phyloP scores from a whole-genome alignment of 345 rosid species.

The Linum lewisii region DNA sequence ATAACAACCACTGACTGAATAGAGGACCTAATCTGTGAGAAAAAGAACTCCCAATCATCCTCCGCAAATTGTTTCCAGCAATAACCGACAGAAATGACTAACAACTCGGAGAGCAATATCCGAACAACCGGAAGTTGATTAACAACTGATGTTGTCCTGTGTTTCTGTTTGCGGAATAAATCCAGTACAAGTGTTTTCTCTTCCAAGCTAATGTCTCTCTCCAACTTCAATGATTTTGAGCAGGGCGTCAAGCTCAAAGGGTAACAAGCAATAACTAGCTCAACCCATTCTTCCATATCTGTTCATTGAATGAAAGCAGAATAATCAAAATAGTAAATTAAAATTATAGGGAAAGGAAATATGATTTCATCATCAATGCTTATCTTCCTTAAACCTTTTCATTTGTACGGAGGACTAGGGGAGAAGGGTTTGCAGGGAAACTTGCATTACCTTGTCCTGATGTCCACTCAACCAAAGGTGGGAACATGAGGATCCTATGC shows the following conservation, averaged over 20 bases:
- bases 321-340: background rate
- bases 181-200: slow-evolving; percentile 60
- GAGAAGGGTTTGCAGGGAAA: background rate
- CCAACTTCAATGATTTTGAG: slow-evolving; percentile 41
- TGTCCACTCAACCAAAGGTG: slow-evolving; percentile 60
- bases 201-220: slow-evolving; percentile 39
- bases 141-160: slow-evolving; percentile 25
- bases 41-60: slow-evolving; percentile 83
- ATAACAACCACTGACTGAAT: slow-evolving; percentile 82
- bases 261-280: slow-evolving; percentile 73
- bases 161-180: slow-evolving; percentile 75
- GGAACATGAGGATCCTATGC: slow-evolving; percentile 48
- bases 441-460: slow-evolving; percentile 44
- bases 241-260: slow-evolving; percentile 36
- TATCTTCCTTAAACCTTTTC: too few species aligned
- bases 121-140: slow-evolving; percentile 45
- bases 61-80: slow-evolving; percentile 71
- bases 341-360: background rate
- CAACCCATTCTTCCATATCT: slow-evolving; percentile 89
- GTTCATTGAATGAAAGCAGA: slow-evolving; percentile 1
- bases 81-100: slow-evolving; percentile 62
- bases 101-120: slow-evolving; percentile 52
- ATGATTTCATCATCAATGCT: too few species aligned
- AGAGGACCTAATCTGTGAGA: slow-evolving; percentile 52
- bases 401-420: background rate